Conservation (phyloP, 305 asterid species). For the Fraxinus floribunda region DNA sequence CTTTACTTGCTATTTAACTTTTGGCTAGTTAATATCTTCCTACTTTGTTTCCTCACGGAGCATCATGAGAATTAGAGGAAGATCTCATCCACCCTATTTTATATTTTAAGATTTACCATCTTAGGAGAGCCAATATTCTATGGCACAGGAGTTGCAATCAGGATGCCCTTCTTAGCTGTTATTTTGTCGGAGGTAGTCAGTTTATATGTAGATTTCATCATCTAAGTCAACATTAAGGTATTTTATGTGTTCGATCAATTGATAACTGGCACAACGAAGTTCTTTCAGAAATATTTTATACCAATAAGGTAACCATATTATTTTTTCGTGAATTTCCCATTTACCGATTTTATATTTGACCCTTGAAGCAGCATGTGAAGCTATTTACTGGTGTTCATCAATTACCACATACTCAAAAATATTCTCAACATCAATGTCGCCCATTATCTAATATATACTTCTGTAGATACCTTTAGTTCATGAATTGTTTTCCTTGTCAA, state of each 20-base stretch:
- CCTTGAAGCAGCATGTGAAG: not conserved
- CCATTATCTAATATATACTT: not conserved
- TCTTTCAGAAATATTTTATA: not conserved
- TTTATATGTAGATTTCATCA: not conserved
- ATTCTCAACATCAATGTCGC: constrained; percentile 3
- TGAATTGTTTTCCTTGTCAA: not conserved
- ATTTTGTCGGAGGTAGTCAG: not conserved
- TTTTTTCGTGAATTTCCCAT: not conserved
- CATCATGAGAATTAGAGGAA: constrained; percentile 5
- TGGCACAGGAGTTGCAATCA: not conserved
- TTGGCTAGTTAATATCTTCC: constrained; percentile 3
- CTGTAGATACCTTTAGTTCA: not conserved
- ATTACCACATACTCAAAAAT: constrained; percentile 4
- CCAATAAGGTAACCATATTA: not conserved
- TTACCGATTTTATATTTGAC: not conserved
- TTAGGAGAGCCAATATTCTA: not conserved
- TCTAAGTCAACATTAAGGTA: not conserved
- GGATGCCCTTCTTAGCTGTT: not conserved
- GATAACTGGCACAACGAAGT: not conserved
- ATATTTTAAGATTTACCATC: constrained; percentile 17
- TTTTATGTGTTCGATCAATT: not conserved
- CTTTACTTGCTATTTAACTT: not conserved
- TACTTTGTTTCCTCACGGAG: not conserved
- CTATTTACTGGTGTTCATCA: constrained; percentile 1
- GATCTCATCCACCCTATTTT: not conserved